Base-by-base conservation (phyloP, 129 eudicot genomes). In the Gnaphalium uliginosum region DNA sequence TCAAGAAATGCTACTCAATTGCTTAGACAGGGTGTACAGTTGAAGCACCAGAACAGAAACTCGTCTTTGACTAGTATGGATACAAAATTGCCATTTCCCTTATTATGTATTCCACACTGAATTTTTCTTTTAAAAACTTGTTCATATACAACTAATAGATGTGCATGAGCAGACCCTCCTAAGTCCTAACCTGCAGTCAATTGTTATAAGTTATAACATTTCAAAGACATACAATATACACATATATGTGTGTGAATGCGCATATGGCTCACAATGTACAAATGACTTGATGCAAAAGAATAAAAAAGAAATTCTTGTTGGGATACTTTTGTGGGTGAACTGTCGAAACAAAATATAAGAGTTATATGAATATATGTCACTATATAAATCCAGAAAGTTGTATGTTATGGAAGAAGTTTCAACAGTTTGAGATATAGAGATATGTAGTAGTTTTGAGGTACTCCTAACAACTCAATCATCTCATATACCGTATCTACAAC, bases 401-500 rank as follows among this genome's bases (percentile, higher is more conserved):
- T 58, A 26, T 26, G 6, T 7, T 61, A 21, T 24, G 66, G 29
- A 61, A 15, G 19, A 11, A 61, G 5, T 27, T 61, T 61, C 22
- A 14, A 62, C 30, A 17, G 29, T 17, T 1, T 27, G 68, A 30
- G 21, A 63, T 13, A 6, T 17, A 63, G 8, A 29, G 24, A 35
- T 8, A 66, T 22, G 51, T 33, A 73, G 69, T 60, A 41, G 57
- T 60, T 60, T 18, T 8, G 60, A 41, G 37, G 76, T 70, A 78
- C 76, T 68, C 13, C 69, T 58, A 76, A 78, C 82, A 70, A 71
- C 82, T 70, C 77, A 23, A 21, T 33, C 26, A 24, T 66, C 69
- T 30, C 68, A 54, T 23, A 30, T 71, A 61, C 61, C 53, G 6
- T 63, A 46, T 61, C 70, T 70, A 48, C 22, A 48, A 33, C 25